A percentile compares a stretch with the other conserved stretches of the same genome.
phyloP scores from a whole-genome alignment of 176 grass and related monocot species.

The Bothriochloa decipiens region DNA sequence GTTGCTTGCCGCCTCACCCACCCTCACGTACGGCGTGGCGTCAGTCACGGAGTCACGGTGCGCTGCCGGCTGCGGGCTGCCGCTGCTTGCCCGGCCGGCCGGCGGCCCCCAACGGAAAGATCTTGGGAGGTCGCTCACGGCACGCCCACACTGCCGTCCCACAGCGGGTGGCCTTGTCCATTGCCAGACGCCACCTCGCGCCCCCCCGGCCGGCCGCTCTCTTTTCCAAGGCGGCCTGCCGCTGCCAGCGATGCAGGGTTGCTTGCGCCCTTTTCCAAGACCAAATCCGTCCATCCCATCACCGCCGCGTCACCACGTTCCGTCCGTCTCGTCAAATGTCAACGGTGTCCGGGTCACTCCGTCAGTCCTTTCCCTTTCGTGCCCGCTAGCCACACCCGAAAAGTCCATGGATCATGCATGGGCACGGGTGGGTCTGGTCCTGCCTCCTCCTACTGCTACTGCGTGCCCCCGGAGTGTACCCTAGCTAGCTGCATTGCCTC shows the following conservation, averaged over 20 bases:
- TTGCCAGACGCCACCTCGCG: not conserved
- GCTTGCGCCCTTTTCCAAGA: constrained; percentile 40
- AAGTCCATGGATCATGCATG: constrained; percentile 39
- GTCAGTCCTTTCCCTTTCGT: constrained; percentile 14
- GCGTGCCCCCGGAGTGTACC: no score
- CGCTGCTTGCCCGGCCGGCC: no score
- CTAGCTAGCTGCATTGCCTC: no score
- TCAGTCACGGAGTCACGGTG: no score
- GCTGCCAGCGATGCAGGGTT: no score
- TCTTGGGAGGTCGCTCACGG: constrained; percentile 37
- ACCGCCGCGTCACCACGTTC: not conserved
- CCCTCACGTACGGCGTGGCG: no score
- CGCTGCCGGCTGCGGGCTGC: no score
- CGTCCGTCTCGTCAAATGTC: constrained; percentile 39
- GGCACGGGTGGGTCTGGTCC: not conserved
- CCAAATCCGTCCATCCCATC: constrained; percentile 31
- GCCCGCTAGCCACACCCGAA: not conserved
- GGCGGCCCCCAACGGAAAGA: constrained; percentile 15
- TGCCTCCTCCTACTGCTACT: no score
- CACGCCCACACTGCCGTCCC: not conserved
- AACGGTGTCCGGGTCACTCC: not conserved
- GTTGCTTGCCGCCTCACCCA: not conserved
- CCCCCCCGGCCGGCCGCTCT: no score
- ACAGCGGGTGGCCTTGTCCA: no score
- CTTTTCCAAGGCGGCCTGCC: constrained; percentile 11